Evolutionary conservation across 306 rosid genomes (phyloP), one percentile per base, ranked within the genome.

Genomic region (Benincasa hispida): DNA sequence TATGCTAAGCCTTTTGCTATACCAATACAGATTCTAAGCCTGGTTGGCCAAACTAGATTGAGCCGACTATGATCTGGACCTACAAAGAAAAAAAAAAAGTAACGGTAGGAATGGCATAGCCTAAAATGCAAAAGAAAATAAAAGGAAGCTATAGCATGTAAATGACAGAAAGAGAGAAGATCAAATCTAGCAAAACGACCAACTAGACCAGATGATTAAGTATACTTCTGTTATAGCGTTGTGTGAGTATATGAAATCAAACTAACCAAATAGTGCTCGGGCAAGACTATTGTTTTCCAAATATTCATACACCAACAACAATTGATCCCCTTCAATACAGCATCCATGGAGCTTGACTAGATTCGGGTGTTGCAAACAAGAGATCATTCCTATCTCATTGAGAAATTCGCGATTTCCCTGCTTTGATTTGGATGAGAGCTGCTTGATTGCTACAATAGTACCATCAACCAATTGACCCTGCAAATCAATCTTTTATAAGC

Each of bases 341-440:
- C 80, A 89, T 80, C 95, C 92, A 79, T 84, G 77, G 68, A 91
- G 91, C 79, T 91, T 88, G 69, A 91, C 97, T 54, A 89, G 90
- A 86, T 91, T 91, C 22, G 90, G 97, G 66, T 91, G 97, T 67
- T 89, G 91, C 77, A 85, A 70, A 79, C 88, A 84, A 75, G 97
- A 87, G 80, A 89, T 87, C 82, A 87, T 34, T 79, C 91, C 97
- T 58, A 91, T 85, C 87, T 91, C 91, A 75, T 89, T 91, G 28
- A 89, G 77, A 81, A 88, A 91, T 81, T 89, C 95, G 6, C 92
- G 90, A 78, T 89, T 87, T 66, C 97, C 97, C 80, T 87, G 97
- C 81, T 82, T 79, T 68, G 95, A 89, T 76, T 75, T 79, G 51
- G 97, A 84, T 0, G 95, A 89, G 28, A 91, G 87, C 80, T 91